Percentiles rank a stretch among this genome's conserved stretches.
Conservation (phyloP, 768 basidiomycete genomes). For the Auriscalpium microsporum region DNA sequence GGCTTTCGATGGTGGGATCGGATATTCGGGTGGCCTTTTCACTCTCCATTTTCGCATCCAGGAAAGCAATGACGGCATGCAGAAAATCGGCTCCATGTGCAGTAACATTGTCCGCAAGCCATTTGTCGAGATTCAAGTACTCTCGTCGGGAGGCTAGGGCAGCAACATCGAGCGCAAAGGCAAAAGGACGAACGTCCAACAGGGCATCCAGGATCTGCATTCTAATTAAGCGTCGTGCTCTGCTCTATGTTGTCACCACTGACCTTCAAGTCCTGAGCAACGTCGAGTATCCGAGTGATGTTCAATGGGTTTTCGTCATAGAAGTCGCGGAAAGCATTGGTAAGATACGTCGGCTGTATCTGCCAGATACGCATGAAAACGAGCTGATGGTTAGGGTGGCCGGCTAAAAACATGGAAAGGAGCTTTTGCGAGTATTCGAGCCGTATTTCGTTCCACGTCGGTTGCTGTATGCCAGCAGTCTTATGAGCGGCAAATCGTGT, state of each 20-base stretch:
- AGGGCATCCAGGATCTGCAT: conserved; percentile 86
- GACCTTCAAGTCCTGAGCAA: conserved; percentile 91
- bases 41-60: conserved; percentile 88
- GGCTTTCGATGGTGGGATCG: conserved; percentile 67
- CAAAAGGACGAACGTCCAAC: conserved; percentile 80
- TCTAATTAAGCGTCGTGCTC: neutral
- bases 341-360: conserved; percentile 77
- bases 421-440: conserved; percentile 81
- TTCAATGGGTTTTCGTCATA: conserved; percentile 90
- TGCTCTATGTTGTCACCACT: conserved; percentile 12
- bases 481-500: conserved; percentile 1
- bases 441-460: conserved; percentile 82
- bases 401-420: conserved; percentile 82
- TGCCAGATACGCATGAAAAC: conserved; percentile 98
- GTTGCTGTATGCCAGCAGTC: conserved; percentile 37
- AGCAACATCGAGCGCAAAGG: conserved; percentile 89
- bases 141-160: conserved; percentile 88
- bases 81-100: conserved; percentile 81
- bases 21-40: conserved; percentile 72
- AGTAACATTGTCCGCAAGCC: conserved; percentile 83
- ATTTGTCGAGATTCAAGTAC: conserved; percentile 93
- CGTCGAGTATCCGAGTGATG: conserved; percentile 89
- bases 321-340: conserved; percentile 83
- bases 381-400: conserved; percentile 90
- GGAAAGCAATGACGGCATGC: conserved; percentile 77